These are phyloP conservation scores for Aspergillus japonicus DNA, from an alignment of 2,329 filamentous ascomycete species.

Conservation along the genomic window DNA sequence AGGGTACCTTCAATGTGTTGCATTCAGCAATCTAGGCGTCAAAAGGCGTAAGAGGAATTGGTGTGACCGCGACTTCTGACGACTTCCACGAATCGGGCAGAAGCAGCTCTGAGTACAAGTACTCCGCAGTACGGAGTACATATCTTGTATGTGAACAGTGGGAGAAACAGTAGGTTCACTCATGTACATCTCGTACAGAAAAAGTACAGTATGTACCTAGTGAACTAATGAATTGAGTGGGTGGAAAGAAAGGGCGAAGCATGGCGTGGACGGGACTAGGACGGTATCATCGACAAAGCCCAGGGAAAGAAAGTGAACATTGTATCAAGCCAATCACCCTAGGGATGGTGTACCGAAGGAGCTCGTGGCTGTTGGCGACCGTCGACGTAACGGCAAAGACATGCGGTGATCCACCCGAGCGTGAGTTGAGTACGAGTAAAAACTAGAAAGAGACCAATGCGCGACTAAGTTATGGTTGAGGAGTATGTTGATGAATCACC, in stretches of 20 bases:
- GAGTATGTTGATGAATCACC: too few species aligned
- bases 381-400: slow-evolving; percentile 8
- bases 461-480: not conserved
- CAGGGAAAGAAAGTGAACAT: not conserved
- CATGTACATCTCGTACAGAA: too few species aligned
- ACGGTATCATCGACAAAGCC: too few species aligned
- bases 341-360: not conserved
- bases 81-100: not conserved
- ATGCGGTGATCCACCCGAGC: slow-evolving; percentile 1
- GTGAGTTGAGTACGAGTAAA: not conserved
- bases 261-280: too few species aligned
- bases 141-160: not conserved
- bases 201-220: too few species aligned
- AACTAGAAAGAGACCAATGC: not conserved
- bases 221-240: not conserved
- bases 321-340: not conserved
- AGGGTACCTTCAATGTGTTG: not conserved
- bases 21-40: not conserved
- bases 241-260: not conserved
- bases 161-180: not conserved
- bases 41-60: not conserved
- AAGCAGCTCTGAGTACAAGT: not conserved
- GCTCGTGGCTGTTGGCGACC: slow-evolving; percentile 12
- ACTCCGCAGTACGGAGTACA: too few species aligned
- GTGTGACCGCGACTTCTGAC: not conserved